A percentile compares a stretch with the other conserved stretches of the same genome.
These are phyloP conservation scores for Zygotorulaspora mrakii DNA, from an alignment of 1,139 yeast genomes.

Conservation along the genomic window DNA sequence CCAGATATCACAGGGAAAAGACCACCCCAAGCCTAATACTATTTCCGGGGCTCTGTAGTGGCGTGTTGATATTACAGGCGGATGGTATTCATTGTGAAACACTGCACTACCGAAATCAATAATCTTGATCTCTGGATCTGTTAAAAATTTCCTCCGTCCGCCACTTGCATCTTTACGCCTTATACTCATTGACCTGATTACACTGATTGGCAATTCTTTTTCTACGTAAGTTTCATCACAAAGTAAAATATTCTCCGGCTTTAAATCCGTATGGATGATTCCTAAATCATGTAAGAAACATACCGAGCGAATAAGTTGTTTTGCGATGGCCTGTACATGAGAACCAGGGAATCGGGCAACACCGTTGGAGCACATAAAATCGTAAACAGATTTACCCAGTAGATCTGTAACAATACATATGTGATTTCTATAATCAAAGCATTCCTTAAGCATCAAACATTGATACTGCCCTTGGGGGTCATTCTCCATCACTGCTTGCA, in stretches of 20 bases:
- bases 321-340: constrained; percentile 85
- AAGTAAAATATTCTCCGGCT: constrained; percentile 87
- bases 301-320: constrained; percentile 80
- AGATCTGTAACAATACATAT: constrained; percentile 91
- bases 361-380: constrained; percentile 75
- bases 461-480: constrained; percentile 41
- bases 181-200: constrained; percentile 25
- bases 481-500: constrained; percentile 69
- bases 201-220: constrained; percentile 25
- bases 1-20: constrained; percentile 93
- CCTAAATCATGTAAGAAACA: constrained; percentile 86
- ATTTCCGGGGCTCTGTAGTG: constrained; percentile 98
- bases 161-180: constrained; percentile 37
- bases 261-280: constrained; percentile 86
- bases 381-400: constrained; percentile 79
- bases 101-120: constrained; percentile 97
- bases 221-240: constrained; percentile 51
- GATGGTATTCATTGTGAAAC: constrained; percentile 90
- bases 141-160: constrained; percentile 49
- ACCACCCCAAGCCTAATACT: constrained; percentile 89
- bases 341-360: constrained; percentile 71
- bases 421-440: constrained; percentile 90
- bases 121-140: constrained; percentile 76
- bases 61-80: constrained; percentile 86
- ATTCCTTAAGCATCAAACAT: constrained; percentile 54